Base-by-base conservation (phyloP, 495 filamentous ascomycete genomes). In the Hapsidospora chrysogenum region DNA sequence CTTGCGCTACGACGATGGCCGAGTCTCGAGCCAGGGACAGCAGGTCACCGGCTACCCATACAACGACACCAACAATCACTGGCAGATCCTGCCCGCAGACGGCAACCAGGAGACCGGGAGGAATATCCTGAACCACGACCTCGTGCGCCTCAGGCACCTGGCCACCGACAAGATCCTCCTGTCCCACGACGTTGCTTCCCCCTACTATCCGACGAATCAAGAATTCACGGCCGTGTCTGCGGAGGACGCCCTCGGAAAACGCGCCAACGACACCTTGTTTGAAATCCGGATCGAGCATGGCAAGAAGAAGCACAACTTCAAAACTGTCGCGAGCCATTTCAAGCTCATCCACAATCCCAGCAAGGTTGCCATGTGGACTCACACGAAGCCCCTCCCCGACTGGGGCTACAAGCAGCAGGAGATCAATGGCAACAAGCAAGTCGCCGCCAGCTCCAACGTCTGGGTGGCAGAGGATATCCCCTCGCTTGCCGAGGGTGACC, bases 341-440 rank as follows among this genome's bases (percentile, higher is more conserved):
- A 96, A 95, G 57, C 66, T 97, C 29, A 68, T 97, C 43, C 89
- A 97, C 50, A 68, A 79, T 39, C 86, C 89, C 1, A 86, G 83
- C 39, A 85, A 86, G 42, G 89, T 97, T 20, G 87, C 92, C 38
- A 89, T 97, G 86, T 97, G 89, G 89, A 97, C 89, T 2, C 87
- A 94, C 53, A 77, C 80, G 5, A 85, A 73, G 21, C 82, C 89
- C 14, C 76, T 97, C 11, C 89, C 89, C 1, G 89, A 97, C 11
- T 97, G 89, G 89, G 89, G 69, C 20, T 86, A 76, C 58, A 92
- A 92, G 54, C 89, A 97, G 49, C 85, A 92, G 42, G 89, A 97
- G 53, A 95, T 97, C 63, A 97, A 97, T 52, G 89, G 89, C 35
- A 97, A 97, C 72, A 97, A 97, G 72, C 92, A 94, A 55, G 58